phyloP scores from a whole-genome alignment of 495 filamentous ascomycete species.

The Polyplosphaeria fusca region DNA sequence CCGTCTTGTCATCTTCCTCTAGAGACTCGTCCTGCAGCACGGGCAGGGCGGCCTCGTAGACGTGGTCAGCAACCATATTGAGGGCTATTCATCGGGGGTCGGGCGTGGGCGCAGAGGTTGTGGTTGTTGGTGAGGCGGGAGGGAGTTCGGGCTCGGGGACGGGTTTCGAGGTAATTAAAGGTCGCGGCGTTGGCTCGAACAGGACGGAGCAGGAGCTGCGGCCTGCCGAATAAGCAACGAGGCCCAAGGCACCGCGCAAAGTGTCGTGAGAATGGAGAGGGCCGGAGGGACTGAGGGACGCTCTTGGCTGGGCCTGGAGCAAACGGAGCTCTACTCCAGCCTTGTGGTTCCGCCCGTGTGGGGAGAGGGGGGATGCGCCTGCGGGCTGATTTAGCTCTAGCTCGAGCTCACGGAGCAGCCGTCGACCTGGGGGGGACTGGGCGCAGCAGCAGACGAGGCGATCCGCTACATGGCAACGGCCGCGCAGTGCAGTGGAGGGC shows the following conservation, averaged over 20 bases:
- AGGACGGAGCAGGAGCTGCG: not conserved
- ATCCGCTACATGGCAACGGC: not conserved
- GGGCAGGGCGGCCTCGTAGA: conserved; percentile 85
- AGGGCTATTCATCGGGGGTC: not conserved
- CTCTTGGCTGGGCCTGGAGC: not conserved
- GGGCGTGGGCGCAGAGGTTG: not conserved
- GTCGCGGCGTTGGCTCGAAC: not conserved
- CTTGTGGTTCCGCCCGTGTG: conserved; percentile 10
- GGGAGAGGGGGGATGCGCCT: not conserved
- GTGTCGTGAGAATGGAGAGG: not conserved
- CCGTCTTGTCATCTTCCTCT: conserved; percentile 93
- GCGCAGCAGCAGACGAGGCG: not conserved
- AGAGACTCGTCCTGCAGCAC: conserved; percentile 77
- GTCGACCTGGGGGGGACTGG: not conserved
- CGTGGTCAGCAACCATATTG: conserved; percentile 88
- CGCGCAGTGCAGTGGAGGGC: too few species aligned
- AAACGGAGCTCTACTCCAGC: conserved; percentile 11
- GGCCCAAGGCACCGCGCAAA: not conserved
- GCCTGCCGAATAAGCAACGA: conserved; percentile 1
- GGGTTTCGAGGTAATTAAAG: conserved; percentile 1
- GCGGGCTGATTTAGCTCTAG: not conserved
- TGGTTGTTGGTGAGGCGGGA: not conserved
- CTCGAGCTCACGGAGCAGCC: not conserved
- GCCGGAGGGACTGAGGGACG: not conserved
- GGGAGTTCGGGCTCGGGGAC: not conserved